Base-by-base conservation (phyloP, 2,329 filamentous ascomycete genomes). In the Cordyceps cicadae region DNA sequence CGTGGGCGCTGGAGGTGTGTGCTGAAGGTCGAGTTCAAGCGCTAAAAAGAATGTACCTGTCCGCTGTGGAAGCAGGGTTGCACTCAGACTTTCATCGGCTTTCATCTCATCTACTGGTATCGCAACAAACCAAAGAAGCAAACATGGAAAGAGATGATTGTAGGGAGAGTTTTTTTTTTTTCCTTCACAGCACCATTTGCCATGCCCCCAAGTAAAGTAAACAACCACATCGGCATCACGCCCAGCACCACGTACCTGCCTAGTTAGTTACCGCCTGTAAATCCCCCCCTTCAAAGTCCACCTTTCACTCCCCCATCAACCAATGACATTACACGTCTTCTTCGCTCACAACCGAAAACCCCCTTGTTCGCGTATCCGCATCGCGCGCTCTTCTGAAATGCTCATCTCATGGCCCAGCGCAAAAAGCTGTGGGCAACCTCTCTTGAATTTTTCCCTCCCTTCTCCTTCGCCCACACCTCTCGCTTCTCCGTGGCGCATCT, bases 321-420 rank as follows among this genome's bases (percentile, higher is more conserved):
- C 60, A 57, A 57, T 57, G 54, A 55, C 19, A 41, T 61, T 41
- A 61, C 60, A 61, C 46, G 32, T 43, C 48, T 34, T 29, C 48
- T 24, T 29, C 14, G 8, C 9, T 21, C 19, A 12, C n/a, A 46
- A n/a, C 15, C 39, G n/a, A 43, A 43, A 17, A 24, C 24, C 37
- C 39, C 43, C 46, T 51, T 14, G 54, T 57, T 48, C 54, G 60
- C 54, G 59, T 61, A 57, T 61, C 57, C 60, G 60, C 46, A 61
- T 61, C 59, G 45, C 53, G 57, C 56, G 56, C 48, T 21, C n/a
- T 29, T 48, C 56, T 57, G 19, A 60, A 53, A 24, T 24, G 34
- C 39, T 45, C 49, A 7, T 50, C 48, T 46, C 17, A 15, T 24
- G 19, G 41, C 12, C 19, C 15, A n/a, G 26, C 26, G 29, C 29